A percentile compares a stretch with the other conserved stretches of the same genome.
Conservation (phyloP, 768 basidiomycete species). For the Tubosaeta sp. region DNA sequence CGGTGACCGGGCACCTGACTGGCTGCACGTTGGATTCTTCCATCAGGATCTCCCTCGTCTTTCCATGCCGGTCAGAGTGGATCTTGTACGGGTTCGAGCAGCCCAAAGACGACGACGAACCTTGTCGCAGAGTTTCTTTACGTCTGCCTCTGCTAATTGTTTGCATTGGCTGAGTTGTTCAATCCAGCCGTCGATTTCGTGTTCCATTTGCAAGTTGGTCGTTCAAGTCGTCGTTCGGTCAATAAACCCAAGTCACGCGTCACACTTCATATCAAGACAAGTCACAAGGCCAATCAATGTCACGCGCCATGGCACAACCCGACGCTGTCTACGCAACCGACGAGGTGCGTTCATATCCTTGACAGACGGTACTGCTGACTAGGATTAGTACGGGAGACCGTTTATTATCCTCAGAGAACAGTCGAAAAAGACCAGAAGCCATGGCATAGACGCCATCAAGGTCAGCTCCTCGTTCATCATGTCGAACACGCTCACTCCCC, state of each 20-base stretch:
- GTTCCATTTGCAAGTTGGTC: slow-evolving; percentile 37
- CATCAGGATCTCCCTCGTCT: slow-evolving; percentile 98
- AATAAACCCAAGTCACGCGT: slow-evolving; percentile 24
- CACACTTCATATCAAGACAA: slow-evolving; percentile 20
- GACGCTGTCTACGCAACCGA: slow-evolving; percentile 85
- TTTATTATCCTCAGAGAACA: slow-evolving; percentile 97
- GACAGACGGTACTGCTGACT: slow-evolving; percentile 4
- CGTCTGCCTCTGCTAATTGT: slow-evolving; percentile 90
- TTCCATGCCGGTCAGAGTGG: slow-evolving; percentile 17
- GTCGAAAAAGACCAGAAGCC: slow-evolving; percentile 83
- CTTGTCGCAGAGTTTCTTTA: slow-evolving; percentile 99
- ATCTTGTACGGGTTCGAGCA: slow-evolving; percentile 14
- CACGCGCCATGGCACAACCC: slow-evolving; percentile 35
- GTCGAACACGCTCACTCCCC: slow-evolving; percentile 4
- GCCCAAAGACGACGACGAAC: slow-evolving; percentile 35
- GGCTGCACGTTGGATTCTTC: slow-evolving; percentile 99
- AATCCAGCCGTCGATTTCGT: slow-evolving; percentile 95
- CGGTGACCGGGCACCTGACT: slow-evolving; percentile 96
- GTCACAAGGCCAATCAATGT: slow-evolving; percentile 26
- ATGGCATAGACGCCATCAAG: slow-evolving; percentile 95
- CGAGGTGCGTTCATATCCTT: slow-evolving; percentile 48
- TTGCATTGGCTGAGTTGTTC: slow-evolving; percentile 96
- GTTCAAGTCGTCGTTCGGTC: slow-evolving; percentile 16
- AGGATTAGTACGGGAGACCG: slow-evolving; percentile 79
- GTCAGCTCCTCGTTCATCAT: slow-evolving; percentile 35